phyloP scores from a whole-genome alignment of 2,329 filamentous ascomycete species.

The Macrophomina pseudophaseolina region DNA sequence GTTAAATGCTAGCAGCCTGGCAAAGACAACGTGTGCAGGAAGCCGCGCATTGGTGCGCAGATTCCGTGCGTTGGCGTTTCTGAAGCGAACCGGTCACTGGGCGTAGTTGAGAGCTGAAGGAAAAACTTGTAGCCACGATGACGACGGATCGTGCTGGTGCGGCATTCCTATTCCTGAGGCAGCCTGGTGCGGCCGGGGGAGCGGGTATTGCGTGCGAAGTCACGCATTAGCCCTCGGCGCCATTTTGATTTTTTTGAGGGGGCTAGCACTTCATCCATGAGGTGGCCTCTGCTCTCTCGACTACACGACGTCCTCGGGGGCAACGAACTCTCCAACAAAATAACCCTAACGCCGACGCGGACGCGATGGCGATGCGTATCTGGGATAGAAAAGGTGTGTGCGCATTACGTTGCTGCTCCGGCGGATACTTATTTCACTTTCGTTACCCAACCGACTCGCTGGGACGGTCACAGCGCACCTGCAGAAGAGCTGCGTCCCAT shows the following conservation, averaged over 20 bases:
- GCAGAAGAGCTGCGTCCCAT: neutral
- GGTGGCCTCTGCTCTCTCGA: slow-evolving; percentile 9
- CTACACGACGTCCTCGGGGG: neutral
- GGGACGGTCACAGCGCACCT: neutral
- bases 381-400: slow-evolving; percentile 7
- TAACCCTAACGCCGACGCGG: neutral
- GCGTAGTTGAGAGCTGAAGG: slow-evolving; percentile 1
- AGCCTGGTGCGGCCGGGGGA: slow-evolving; percentile 22
- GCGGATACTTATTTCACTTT: neutral
- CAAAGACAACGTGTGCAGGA: neutral
- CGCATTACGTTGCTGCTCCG: neutral
- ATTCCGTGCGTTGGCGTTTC: neutral
- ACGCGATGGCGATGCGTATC: neutral
- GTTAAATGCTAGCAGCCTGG: no score
- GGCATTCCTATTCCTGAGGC: slow-evolving; percentile 17
- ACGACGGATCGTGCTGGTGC: slow-evolving; percentile 6
- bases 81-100: slow-evolving; percentile 6
- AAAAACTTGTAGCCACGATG: slow-evolving; percentile 3
- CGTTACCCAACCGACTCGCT: slow-evolving; percentile 5
- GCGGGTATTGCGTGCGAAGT: slow-evolving; percentile 22
- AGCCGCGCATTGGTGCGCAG: neutral
- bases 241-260: slow-evolving; percentile 5
- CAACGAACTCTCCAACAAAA: neutral
- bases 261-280: neutral
- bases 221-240: slow-evolving; percentile 14